phyloP scores from a whole-genome alignment of 208 protist genomes.

The Trypanosoma brucei region DNA sequence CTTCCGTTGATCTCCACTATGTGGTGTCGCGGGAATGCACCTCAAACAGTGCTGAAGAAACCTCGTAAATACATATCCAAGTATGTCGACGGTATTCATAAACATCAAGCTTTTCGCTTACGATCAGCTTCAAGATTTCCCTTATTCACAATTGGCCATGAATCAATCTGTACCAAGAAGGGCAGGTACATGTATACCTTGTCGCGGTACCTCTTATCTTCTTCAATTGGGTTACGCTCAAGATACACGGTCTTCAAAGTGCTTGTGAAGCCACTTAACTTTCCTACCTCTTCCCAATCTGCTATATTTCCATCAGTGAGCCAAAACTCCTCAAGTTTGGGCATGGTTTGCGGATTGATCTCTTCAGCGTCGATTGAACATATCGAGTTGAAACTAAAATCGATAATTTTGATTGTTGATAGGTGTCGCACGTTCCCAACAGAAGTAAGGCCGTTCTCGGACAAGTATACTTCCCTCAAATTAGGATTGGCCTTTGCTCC shows the following conservation, averaged over 20 bases:
- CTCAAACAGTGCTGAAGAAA: too few species aligned
- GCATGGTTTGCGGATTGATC: constrained; percentile 66
- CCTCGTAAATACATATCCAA: neutral
- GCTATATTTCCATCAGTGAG: constrained; percentile 83
- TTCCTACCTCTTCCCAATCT: constrained; percentile 75
- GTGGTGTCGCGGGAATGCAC: too few species aligned
- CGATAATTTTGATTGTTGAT: constrained; percentile 45
- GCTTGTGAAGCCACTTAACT: constrained; percentile 50
- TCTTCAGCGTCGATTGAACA: constrained; percentile 51
- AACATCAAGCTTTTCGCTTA: constrained; percentile 12
- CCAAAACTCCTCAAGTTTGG: constrained; percentile 85
- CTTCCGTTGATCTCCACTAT: too few species aligned
- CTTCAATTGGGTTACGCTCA: constrained; percentile 86
- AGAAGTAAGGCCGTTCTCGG: constrained; percentile 72
- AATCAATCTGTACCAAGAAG: constrained; percentile 86
- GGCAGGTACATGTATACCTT: constrained; percentile 83
- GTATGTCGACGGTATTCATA: neutral
- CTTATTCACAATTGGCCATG: constrained; percentile 85
- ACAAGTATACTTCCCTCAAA: constrained; percentile 76
- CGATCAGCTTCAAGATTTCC: constrained; percentile 77
- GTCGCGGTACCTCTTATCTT: constrained; percentile 84
- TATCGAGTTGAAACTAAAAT: constrained; percentile 87
- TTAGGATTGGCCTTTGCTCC: constrained; percentile 42
- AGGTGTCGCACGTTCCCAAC: constrained; percentile 53
- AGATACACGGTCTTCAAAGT: constrained; percentile 85